phyloP scores from a whole-genome alignment of 1,139 yeast species.

The Pichia norvegensis region DNA sequence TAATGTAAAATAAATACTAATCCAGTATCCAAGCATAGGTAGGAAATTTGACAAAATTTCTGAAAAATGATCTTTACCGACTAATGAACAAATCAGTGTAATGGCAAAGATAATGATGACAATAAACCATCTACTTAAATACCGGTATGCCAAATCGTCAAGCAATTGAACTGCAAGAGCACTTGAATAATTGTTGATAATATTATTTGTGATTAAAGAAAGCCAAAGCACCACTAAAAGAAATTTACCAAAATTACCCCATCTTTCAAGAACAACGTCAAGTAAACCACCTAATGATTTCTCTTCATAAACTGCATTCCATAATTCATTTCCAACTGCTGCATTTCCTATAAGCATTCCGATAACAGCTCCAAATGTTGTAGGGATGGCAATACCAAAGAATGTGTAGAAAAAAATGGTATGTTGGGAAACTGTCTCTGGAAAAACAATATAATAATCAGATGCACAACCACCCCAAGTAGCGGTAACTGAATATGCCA shows the following conservation, averaged over 20 bases:
- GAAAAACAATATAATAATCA: constrained; percentile 78
- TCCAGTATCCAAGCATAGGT: constrained; percentile 95
- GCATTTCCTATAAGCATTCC: constrained; percentile 69
- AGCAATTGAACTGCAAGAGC: constrained; percentile 74
- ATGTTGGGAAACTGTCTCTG: constrained; percentile 58
- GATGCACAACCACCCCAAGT: constrained; percentile 90
- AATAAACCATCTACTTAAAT: constrained; percentile 75
- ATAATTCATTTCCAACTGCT: constrained; percentile 48
- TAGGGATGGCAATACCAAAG: constrained; percentile 62
- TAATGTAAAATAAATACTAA: constrained; percentile 69
- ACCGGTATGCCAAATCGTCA: constrained; percentile 47
- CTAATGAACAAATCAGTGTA: constrained; percentile 62
- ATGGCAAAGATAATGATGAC: constrained; percentile 58
- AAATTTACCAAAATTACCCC: constrained; percentile 80
- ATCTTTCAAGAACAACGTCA: constrained; percentile 57
- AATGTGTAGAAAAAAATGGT: constrained; percentile 57
- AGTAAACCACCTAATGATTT: constrained; percentile 77
- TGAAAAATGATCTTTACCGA: constrained; percentile 70
- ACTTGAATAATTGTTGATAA: constrained; percentile 74
- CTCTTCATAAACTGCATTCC: constrained; percentile 49
- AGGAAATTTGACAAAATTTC: constrained; percentile 76
- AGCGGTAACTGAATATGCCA: constrained; percentile 72
- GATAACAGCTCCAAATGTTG: constrained; percentile 67
- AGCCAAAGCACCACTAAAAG: constrained; percentile 60
- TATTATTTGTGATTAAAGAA: constrained; percentile 73